Evolutionary conservation across 202 grass and related monocot genomes (phyloP), one percentile per base, ranked within the genome.

Genomic region (Brachypodium distachyon): DNA sequence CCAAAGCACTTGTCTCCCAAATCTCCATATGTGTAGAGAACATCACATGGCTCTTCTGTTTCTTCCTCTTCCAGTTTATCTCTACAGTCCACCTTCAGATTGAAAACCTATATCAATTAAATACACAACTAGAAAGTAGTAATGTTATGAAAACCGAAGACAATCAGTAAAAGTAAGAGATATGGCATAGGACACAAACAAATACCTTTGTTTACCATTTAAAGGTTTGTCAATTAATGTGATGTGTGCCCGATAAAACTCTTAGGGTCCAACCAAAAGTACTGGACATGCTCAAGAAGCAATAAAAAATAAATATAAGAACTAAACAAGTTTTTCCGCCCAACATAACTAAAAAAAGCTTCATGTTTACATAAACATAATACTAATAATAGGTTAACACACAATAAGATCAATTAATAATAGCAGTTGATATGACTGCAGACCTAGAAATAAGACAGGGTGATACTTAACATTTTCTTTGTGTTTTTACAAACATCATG

Each of bases 1-100:
- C 94, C 94, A 9, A 88, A 92, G 58, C 88, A 92, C 66, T 83
- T 94, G 27, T 63, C 84, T 68, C 94, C 94, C 77, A 97, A 73
- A 82, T 94, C 94, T 7, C 91, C 91, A 16, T 90, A 97, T 62
- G 84, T 93, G 23, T 76, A 79, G 26, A 72, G 80, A 47, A 70
- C 70, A 53, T 55, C 29, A 36, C 34, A 61, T 54, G 62, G 9
- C 57, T 77, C 63, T 37, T 93, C 85, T 21, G 16, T 36, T 78
- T 87, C 61, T 23, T 76, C 85, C 41, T 93, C 84, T 71, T 73
- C 61, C 50, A 94, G 42, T 73, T 90, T 91, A 74, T 90, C 73
- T 76, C 91, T 82, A 59, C 94, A 97, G 33, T 97, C 88, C 34
- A 94, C 70, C 94, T 93, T 81, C 50, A 82, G 67, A 84, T 60